A percentile compares a stretch with the other conserved stretches of the same genome.
phyloP scores from a whole-genome alignment of 257 asterid genomes.

The Solanum paucissectum region DNA sequence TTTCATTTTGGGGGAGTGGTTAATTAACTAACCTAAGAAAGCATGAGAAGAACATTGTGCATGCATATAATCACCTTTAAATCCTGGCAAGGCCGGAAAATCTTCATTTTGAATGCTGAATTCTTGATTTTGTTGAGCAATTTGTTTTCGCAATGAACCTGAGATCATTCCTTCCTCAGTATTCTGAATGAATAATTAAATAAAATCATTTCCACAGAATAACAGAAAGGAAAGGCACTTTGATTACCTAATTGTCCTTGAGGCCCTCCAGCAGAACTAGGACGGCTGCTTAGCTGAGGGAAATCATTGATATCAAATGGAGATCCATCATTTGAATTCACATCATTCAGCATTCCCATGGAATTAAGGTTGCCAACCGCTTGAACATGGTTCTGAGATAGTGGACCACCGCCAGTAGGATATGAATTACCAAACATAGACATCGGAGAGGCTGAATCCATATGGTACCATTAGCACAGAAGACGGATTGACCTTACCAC shows the following conservation, averaged over 20 bases:
- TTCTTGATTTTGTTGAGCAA: slow-evolving; percentile 96
- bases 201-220: slow-evolving; percentile 5
- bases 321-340: slow-evolving; percentile 75
- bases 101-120: slow-evolving; percentile 98
- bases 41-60: not conserved
- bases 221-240: slow-evolving; percentile 1
- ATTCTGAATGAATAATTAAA: slow-evolving; percentile 7
- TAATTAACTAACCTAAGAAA: not conserved
- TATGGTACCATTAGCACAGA: slow-evolving; percentile 8
- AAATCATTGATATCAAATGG: slow-evolving; percentile 95
- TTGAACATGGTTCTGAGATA: slow-evolving; percentile 82
- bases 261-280: slow-evolving; percentile 97
- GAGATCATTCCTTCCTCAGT: slow-evolving; percentile 15
- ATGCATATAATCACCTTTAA: slow-evolving; percentile 50
- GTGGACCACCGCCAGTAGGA: slow-evolving; percentile 74
- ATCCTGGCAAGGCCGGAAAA: slow-evolving; percentile 97
- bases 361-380: slow-evolving; percentile 51
- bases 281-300: slow-evolving; percentile 88
- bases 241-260: slow-evolving; percentile 84
- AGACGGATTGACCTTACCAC: not conserved
- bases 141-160: slow-evolving; percentile 94
- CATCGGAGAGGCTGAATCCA: slow-evolving; percentile 83
- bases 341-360: slow-evolving; percentile 81
- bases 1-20: not conserved
- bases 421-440: slow-evolving; percentile 81